Base-by-base conservation (phyloP, 352 stramenopile species). In the Globisporangium uncinulatum region DNA sequence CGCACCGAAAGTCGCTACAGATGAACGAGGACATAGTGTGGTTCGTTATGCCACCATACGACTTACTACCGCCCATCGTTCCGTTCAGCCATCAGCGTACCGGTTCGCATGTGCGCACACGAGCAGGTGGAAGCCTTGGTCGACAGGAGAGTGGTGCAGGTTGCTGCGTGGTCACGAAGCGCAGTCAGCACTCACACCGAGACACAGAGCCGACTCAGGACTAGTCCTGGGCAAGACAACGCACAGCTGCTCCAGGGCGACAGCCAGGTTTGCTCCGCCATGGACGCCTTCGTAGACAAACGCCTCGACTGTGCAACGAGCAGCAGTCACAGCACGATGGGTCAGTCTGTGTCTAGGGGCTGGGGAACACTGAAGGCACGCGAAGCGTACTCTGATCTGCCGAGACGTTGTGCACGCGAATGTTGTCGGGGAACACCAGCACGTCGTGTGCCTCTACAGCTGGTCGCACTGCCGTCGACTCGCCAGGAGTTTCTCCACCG, bases 401-500 rank as follows among this genome's bases (percentile, higher is more conserved):
- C 6, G 66, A 51, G n/a, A 92, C 63, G 51, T 83, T 66, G 36
- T 82, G 63, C 6, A 89, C 56, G 29, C 76, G 79, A 48, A 92
- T 53, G 19, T 67, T 69, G n/a, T 89, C 79, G 1, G 82, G 82
- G 50, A 89, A 89, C 44, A 92, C 68, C 29, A 92, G 59, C 32
- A 89, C 58, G 48, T 92, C 82, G 54, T 92, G 82, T 3, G 60
- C 53, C 21, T 31, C 24, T 4, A 5, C 47, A 7, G 24, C 32
- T 6, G 24, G 14, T 46, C 21, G 53, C 51, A 15, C 46, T 13
- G 4, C 34, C 19, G 8, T 9, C 41, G 13, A 42, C 42, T 47
- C 42, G n/a, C 42, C n/a, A n/a, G n/a, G n/a, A n/a, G n/a, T n/a
- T n/a, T 24, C 19, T 6, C n/a, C 43, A 5, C 9, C 55, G 2